Evolutionary conservation across 148 eudicot genomes (phyloP), one percentile per base, ranked within the genome.

Genomic region (Persicaria maculosa): DNA sequence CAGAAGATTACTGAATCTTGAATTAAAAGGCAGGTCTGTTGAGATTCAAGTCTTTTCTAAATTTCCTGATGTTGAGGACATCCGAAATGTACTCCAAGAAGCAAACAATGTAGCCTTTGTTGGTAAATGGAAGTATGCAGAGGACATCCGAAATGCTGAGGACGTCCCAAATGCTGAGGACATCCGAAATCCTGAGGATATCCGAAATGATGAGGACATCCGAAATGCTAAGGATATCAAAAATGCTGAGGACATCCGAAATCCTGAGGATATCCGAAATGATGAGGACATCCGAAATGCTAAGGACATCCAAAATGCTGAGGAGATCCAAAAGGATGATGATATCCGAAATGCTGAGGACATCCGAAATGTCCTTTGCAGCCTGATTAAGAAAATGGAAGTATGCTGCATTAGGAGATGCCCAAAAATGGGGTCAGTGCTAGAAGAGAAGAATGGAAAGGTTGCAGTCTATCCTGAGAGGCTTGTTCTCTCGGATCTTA

Each of bases 371-470:
- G 72, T 74, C 55, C 25, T 71, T 46, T 71, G 5, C 6, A 75
- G 16, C 9, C 16, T 57, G 45, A 69, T 22, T 22, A 79, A 69
- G 64, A 80, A 5, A 36, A 11, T 62, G 44, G 36, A 62, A 31
- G 68, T 80, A 11, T 84, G 79, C 71, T 84, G 84, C 84, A 74
- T 84, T 44, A 80, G 82, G 75, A 79, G 84, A 10, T 84, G 84
- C 75, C 12, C 19, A 3, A 19, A 77, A 44, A 74, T 81, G 76
- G 44, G 10, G 54, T 44, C 16, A 62, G 65, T 69, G 57, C 74
- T 47, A 50, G 58, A 57, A 50, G 36, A 48, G 14, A 25, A 7
- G 47, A 47, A n/a, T 31, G 44, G 17, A 50, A 36, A 15, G 5
- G n/a, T 71, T 43, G 65, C 40, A 10, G 54, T 20, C n/a, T 20